Evolutionary conservation across 208 protist species (phyloP).

Genomic region (Trypanosoma boissoni): DNA sequence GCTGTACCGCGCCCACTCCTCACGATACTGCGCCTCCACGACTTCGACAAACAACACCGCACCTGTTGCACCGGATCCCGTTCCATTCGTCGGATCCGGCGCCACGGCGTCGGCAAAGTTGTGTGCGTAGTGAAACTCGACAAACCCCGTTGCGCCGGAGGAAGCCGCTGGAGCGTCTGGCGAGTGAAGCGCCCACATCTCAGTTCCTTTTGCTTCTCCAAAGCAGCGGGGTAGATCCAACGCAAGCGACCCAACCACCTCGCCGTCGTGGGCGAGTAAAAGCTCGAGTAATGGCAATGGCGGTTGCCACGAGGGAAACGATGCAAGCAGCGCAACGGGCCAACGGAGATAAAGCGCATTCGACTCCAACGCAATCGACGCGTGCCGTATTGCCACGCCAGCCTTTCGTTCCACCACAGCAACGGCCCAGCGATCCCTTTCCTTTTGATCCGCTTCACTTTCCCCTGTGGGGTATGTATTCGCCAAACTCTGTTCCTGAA

Average conservation of each 20-base stretch:
- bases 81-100: not conserved
- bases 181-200: slow-evolving; percentile 19
- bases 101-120: slow-evolving; percentile 27
- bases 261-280: slow-evolving; percentile 1
- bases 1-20: not conserved
- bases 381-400: not conserved
- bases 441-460: not conserved
- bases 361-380: not conserved
- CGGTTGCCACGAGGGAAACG: not conserved
- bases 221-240: slow-evolving; percentile 22
- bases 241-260: slow-evolving; percentile 6
- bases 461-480: no score
- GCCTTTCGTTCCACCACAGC: not conserved
- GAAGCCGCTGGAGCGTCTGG: slow-evolving; percentile 10
- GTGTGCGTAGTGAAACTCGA: slow-evolving; percentile 40
- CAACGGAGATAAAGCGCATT: slow-evolving; percentile 25
- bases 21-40: not conserved
- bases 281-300: slow-evolving; percentile 25
- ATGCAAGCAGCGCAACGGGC: slow-evolving; percentile 17
- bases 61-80: not conserved
- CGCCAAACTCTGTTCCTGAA: not conserved
- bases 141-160: slow-evolving; percentile 33
- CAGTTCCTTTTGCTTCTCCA: not conserved
- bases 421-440: not conserved
- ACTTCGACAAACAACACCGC: not conserved